A percentile compares a stretch with the other conserved stretches of the same genome.
Evolutionary conservation across 228 moss, liverwort and hornwort species (phyloP).

Genomic region (Sphagnum fallax): DNA sequence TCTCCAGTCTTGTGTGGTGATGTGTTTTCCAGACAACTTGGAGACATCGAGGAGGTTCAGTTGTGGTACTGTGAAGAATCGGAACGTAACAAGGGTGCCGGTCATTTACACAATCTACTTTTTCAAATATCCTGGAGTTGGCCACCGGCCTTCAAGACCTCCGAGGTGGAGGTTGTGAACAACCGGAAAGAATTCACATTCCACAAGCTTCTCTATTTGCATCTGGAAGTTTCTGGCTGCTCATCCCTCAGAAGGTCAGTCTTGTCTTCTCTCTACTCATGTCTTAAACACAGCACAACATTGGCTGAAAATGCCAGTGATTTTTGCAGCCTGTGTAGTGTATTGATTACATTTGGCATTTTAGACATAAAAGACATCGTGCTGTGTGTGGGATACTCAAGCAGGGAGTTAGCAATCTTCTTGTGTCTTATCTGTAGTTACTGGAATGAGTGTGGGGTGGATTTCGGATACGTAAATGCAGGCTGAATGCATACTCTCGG

Average conservation of each 20-base stretch:
- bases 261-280: not conserved
- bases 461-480: slow-evolving; percentile 10
- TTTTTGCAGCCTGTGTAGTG: too few relatives aligned
- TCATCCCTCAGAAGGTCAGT: slow-evolving; percentile 70
- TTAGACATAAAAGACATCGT: too few relatives aligned
- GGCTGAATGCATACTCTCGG: slow-evolving; percentile 70
- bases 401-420: too few relatives aligned
- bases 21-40: slow-evolving; percentile 55
- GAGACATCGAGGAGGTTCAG: slow-evolving; percentile 70
- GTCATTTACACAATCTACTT: slow-evolving; percentile 51
- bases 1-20: not conserved
- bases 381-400: too few relatives aligned
- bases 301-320: too few relatives aligned
- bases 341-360: too few relatives aligned
- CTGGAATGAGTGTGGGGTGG: too few relatives aligned
- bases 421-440: too few relatives aligned
- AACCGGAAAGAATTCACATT: slow-evolving; percentile 72
- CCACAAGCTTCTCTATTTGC: slow-evolving; percentile 50
- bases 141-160: slow-evolving; percentile 52
- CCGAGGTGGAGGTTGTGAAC: slow-evolving; percentile 90
- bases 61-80: slow-evolving; percentile 55
- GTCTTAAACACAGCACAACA: too few relatives aligned
- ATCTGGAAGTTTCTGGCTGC: slow-evolving; percentile 74
- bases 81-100: slow-evolving; percentile 80
- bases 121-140: slow-evolving; percentile 55